These are phyloP conservation scores for Colletotrichum sp. DNA, from an alignment of 2,329 filamentous ascomycete genomes.

Conservation along the genomic window DNA sequence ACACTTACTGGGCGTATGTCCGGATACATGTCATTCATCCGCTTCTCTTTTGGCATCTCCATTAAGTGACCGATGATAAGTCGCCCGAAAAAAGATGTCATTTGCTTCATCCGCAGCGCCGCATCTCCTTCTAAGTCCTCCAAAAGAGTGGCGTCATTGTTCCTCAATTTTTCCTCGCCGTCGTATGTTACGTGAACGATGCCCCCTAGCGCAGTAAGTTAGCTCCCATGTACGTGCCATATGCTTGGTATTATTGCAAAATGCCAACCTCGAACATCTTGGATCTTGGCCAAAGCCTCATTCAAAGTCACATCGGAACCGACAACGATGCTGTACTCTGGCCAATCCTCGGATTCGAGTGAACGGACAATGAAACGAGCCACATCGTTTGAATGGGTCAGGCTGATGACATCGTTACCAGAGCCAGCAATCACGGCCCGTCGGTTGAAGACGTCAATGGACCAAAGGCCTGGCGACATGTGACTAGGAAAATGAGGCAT, in stretches of 20 bases:
- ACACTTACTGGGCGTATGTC: neutral
- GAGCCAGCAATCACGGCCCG: constrained; percentile 53
- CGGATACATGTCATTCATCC: neutral
- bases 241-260: neutral
- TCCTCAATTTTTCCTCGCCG: neutral
- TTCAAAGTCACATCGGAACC: constrained; percentile 49
- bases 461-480: constrained; percentile 41
- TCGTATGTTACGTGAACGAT: neutral
- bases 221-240: too few relatives aligned
- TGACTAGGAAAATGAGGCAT: constrained; percentile 40
- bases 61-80: neutral
- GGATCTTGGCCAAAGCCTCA: constrained; percentile 41
- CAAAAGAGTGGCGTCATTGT: neutral
- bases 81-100: neutral
- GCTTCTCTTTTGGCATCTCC: neutral
- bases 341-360: constrained; percentile 47
- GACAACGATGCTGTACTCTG: constrained; percentile 35
- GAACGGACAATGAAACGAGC: constrained; percentile 46
- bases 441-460: constrained; percentile 47
- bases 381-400: constrained; percentile 55
- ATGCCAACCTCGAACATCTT: neutral
- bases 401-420: constrained; percentile 45
- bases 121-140: neutral
- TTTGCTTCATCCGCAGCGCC: neutral
- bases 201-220: neutral